Base-by-base conservation (phyloP, 202 grass and related monocot species). In the Hordeum pubiflorum region DNA sequence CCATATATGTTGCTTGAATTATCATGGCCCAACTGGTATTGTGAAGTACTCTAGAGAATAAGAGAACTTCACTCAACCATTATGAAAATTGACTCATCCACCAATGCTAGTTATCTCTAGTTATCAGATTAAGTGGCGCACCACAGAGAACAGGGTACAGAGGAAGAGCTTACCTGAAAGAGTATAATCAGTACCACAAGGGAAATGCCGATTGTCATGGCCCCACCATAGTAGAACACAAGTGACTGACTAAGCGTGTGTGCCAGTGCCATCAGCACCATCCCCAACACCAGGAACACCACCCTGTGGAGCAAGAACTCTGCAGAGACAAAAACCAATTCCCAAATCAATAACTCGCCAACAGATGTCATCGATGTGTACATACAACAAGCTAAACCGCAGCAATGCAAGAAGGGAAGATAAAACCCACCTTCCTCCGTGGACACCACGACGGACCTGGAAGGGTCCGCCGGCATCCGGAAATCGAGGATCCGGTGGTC, bases 201-300 rank as follows among this genome's bases (percentile, higher is more conserved):
- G 63, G 94, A 80, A 79, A 98, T 93, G 56, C 95, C 92, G 0
- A 98, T 86, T 1, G 92, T 98, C 88, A 98, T 98, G 1, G 92
- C 92, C 38, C 95, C 90, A 17, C 95, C 92, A 44, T 98, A 98
- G 82, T 95, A 98, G 86, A 98, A 98, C 67, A 98, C 90, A n/a
- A 98, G 73, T 46, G 92, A 95, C 33, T 93, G 74, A 12, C 92
- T 95, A 43, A 98, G 69, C 37, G 34, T 55, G 82, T 82, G 88
- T 4, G 92, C 95, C 75, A 89, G 67, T 5, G 26, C 18, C 90
- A 98, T 98, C 52, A 93, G 80, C 69, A 93, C 79, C 52, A 91
- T 11, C 9, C 95, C 95, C 52, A 98, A 13, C 46, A 98, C 79
- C 63, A 98, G 84, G 89, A 98, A 98, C 18, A 98, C 86, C 37